Evolutionary conservation across 2,329 filamentous ascomycete genomes (phyloP).

Genomic region (Xenosphaeropsis pyriputrescens): DNA sequence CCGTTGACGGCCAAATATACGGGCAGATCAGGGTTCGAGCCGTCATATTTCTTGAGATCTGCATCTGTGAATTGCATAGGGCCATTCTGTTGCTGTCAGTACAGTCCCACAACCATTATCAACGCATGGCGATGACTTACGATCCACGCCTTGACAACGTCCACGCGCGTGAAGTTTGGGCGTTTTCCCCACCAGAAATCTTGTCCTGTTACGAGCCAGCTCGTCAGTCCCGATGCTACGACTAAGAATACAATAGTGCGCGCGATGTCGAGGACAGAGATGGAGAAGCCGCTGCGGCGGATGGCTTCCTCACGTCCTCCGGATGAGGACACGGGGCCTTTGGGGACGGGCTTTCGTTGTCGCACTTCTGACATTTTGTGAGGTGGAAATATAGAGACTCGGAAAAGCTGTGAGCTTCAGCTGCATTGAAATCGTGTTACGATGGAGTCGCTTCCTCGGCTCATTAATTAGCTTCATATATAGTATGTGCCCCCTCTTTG

Average conservation of each 20-base stretch:
- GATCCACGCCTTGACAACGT: constrained; percentile 10
- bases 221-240: constrained; percentile 10
- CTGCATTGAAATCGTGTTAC: background rate
- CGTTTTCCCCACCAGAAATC: constrained; percentile 13
- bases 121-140: constrained; percentile 5
- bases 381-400: background rate
- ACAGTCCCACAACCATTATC: no score
- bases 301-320: constrained; percentile 10
- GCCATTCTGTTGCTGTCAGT: constrained; percentile 23
- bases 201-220: constrained; percentile 17
- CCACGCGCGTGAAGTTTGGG: constrained; percentile 10
- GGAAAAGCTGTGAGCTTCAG: background rate
- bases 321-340: background rate
- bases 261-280: constrained; percentile 13
- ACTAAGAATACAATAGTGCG: constrained; percentile 14
- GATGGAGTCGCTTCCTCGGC: no score
- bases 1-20: constrained; percentile 86
- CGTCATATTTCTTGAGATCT: constrained; percentile 64
- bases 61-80: constrained; percentile 60
- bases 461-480: no score
- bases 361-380: constrained; percentile 7
- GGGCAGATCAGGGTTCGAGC: constrained; percentile 57
- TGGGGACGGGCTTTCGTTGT: constrained; percentile 3
- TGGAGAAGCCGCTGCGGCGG: constrained; percentile 6
- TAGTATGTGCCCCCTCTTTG: no score